Evolutionary conservation across 441 rosid species (phyloP).

Genomic region (Gossypium gossypioides): DNA sequence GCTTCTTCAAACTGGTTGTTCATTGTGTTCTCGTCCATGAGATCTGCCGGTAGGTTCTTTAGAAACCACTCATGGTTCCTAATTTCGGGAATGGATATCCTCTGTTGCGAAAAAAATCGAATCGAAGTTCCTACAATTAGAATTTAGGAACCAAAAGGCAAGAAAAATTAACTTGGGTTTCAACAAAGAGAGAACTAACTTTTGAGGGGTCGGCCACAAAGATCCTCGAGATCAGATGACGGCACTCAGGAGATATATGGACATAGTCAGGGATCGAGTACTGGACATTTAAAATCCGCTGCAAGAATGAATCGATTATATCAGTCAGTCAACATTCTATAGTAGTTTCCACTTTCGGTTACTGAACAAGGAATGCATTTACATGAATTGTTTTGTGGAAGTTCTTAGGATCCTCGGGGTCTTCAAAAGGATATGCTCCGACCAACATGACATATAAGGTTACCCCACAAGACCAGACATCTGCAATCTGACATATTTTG

Average conservation of each 20-base stretch:
- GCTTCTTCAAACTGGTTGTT: conserved; percentile 64
- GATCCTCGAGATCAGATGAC: conserved; percentile 77
- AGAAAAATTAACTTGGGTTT: not conserved
- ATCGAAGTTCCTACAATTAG: not conserved
- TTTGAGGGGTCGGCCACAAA: conserved; percentile 83
- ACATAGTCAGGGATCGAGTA: conserved; percentile 92
- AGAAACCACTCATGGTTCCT: conserved; percentile 84
- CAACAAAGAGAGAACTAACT: conserved; percentile 30
- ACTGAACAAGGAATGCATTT: conserved; percentile 11
- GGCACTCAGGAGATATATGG: conserved; percentile 84
- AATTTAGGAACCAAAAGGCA: not conserved
- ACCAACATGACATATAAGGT: conserved; percentile 90
- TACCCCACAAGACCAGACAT: conserved; percentile 99
- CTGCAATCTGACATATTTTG: conserved; percentile 57
- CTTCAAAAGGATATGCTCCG: conserved; percentile 97
- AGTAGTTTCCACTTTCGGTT: not conserved
- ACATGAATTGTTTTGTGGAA: conserved; percentile 86
- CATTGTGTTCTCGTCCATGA: conserved; percentile 49
- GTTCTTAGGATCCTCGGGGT: conserved; percentile 91
- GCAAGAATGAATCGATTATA: conserved; percentile 20
- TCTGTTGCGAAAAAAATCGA: conserved; percentile 35
- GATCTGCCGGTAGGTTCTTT: conserved; percentile 81
- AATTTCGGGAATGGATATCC: conserved; percentile 73
- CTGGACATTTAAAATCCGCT: conserved; percentile 90
- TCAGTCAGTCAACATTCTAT: conserved; percentile 14